Evolutionary conservation across 805 yeast species (phyloP), one percentile per base, ranked within the genome.

Genomic region (Candida taoyuanica): DNA sequence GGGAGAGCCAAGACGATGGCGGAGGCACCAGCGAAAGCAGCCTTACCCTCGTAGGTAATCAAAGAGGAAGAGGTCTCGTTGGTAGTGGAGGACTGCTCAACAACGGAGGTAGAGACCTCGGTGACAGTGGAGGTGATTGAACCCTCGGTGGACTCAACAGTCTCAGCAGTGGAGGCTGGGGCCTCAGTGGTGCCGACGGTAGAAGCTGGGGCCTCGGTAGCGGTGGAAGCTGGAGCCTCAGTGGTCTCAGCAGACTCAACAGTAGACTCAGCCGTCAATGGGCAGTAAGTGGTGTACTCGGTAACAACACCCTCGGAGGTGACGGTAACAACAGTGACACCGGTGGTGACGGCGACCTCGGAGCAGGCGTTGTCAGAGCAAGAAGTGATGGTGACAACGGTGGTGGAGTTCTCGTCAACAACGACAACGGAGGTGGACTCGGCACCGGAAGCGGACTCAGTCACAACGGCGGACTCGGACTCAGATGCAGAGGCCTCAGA

Each of bases 251-350:
- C 56, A 29, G 30, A 21, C 24, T 21, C 24, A 21, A 21, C 24
- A 33, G 47, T 19, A 25, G 33, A 12, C 17, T 28, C 5, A 20
- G 43, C 29, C 11, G 34, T 17, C 24, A 43, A 37, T 29, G 43
- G 47, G 29, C 43, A 43, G 36, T 36, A 39, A 17, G 44, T 39
- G 49, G 65, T 63, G 60, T 54, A 58, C 40, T 51, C 52, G 36
- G 65, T 61, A 39, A 58, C 55, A 32, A 52, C 56, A 47, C 60
- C 62, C 50, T 50, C 46, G 9, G 21, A 11, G 3, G 44, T 34
- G 8, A 18, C 7, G 7, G 47, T 40, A 14, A 34, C 34, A 14
- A 35, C 34, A n/a, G 43, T 29, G 16, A 36, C 39, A 44, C 43
- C 38, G 8, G 44, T 39, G 28, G 40, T 34, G 15, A 32, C 34